Evolutionary conservation across 2,329 filamentous ascomycete species (phyloP), one percentile per base, ranked within the genome.

Genomic region (Zymoseptoria crescenta): DNA sequence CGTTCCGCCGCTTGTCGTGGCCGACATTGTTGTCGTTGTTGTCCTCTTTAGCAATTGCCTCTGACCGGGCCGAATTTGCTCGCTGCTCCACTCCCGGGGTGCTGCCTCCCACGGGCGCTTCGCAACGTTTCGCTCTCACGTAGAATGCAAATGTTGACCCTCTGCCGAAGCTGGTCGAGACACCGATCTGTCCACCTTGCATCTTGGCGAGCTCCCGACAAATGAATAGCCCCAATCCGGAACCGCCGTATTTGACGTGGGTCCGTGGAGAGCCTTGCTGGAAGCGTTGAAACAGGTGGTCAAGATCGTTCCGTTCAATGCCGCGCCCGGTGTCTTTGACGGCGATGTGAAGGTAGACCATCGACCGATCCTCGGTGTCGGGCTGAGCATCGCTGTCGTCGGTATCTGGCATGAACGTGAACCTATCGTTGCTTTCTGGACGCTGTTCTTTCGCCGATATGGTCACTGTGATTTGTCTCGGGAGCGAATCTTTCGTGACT

Each of bases 271-370:
- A 89, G 0, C 87, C 87, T 73, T 92, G 88, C 8, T 86, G 84
- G 70, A 92, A 92, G 19, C 87, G 82, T 65, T 89, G 83, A 72
- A 92, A 92, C 0, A 93, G 78, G 49, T 83, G 80, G 48, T 86
- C 84, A 74, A 86, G 88, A 66, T 90, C 87, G 54, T 85, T 81
- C 4, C 84, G 80, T 1, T 80, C 86, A 20, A 93, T 61, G 1
- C 65, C 65, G 55, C 87, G 84, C 0, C 89, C 89, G 0, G 88
- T 90, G 67, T 93, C 89, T 64, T 84, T 82, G 20, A 93, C 87
- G 35, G 87, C 83, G 59, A 92, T 86, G 54, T 85, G 79, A 27
- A 93, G 78, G 68, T 81, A 89, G 1, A 84, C 59, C 2, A 64
- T 50, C 0, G 63, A 89, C 87, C 0, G 87, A 90, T 56, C 83